Conservation (phyloP, 2,329 filamentous ascomycete genomes). For the Magnaporthiopsis rhizophila region DNA sequence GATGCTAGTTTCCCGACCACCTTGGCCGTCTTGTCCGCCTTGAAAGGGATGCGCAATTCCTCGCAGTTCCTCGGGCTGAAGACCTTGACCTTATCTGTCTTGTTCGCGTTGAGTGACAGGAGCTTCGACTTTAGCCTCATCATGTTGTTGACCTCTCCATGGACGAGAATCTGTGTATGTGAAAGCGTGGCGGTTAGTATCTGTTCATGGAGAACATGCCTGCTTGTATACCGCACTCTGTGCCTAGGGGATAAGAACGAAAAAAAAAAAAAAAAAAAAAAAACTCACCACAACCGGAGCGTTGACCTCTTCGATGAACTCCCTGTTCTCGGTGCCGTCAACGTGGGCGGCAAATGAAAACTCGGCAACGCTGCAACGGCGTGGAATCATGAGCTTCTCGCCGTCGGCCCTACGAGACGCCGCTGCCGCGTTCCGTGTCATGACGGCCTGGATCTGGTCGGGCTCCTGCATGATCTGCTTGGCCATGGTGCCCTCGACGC, state of each 20-base stretch:
- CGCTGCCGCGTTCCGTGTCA: conserved; percentile 63
- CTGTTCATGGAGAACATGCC: background rate
- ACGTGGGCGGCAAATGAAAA: conserved; percentile 96
- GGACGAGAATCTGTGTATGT: conserved; percentile 72
- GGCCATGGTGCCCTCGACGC: conserved; percentile 96
- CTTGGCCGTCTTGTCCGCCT: conserved; percentile 88
- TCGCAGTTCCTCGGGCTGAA: conserved; percentile 93
- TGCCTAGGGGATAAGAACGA: background rate
- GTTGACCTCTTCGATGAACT: conserved; percentile 91
- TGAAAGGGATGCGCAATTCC: conserved; percentile 90
- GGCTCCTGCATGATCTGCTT: conserved; percentile 93
- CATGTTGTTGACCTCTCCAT: conserved; percentile 97
- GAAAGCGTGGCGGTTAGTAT: conserved; percentile 10
- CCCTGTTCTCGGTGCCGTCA: conserved; percentile 88
- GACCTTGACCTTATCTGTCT: conserved; percentile 77
- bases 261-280: conserved; percentile 17
- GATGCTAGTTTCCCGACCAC: conserved; percentile 90
- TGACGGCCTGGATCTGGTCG: conserved; percentile 89
- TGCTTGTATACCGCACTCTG: background rate
- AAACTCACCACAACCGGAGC: conserved; percentile 79
- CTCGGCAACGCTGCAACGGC: conserved; percentile 88
- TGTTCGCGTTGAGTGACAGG: conserved; percentile 80
- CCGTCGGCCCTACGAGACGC: conserved; percentile 56
- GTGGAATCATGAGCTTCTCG: conserved; percentile 87
- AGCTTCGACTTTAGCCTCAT: conserved; percentile 93